Base-by-base conservation (phyloP, 441 rosid genomes). In the Mallotus repandus region DNA sequence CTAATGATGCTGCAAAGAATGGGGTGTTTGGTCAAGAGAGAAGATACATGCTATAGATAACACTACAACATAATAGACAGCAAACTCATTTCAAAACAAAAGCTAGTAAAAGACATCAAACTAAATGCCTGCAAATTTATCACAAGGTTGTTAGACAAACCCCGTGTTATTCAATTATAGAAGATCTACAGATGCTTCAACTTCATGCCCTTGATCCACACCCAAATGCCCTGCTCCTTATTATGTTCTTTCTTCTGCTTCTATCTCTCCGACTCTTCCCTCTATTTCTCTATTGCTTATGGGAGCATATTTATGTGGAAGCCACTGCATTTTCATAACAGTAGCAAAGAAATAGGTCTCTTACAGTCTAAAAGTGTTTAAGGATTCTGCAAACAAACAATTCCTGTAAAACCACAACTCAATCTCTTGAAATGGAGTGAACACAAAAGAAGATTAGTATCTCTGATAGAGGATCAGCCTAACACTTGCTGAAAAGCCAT, bases 1-100 rank as follows among this genome's bases (percentile, higher is more conserved):
- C 86, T 18, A 92, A 78, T 68, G 98, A 88, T 67, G 92, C 98
- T 95, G 91, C 85, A 89, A 78, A 71, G 6, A 22, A 66, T 6
- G 66, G 66, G 32, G 53, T 22, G 38, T 46, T 71, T 21, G 12
- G 48, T 57, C 22, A 65, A 50, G 48, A 22, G 25, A 70, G 63
- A 49, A 32, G 35, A 43, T 22, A 7, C 72, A 21, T 58, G 11
- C 67, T 25, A 41, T 25, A 25, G 4, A 68, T 53, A 53, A 75
- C 43, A 54, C 61, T 11, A 50, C 14, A 18, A 32, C 38, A 50
- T 14, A 8, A 32, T 14, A 19, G 70, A 22, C 54, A 18, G 2
- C 21, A 66, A 16, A 22, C 59, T 21, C 9, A 53, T 38, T 29
- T 32, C n/a, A 10, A 57, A 49, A 56, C 15, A 2, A 72, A 16